Evolutionary conservation across 768 basidiomycete species (phyloP), one percentile per base, ranked within the genome.

Genomic region (Serendipita vermifera): DNA sequence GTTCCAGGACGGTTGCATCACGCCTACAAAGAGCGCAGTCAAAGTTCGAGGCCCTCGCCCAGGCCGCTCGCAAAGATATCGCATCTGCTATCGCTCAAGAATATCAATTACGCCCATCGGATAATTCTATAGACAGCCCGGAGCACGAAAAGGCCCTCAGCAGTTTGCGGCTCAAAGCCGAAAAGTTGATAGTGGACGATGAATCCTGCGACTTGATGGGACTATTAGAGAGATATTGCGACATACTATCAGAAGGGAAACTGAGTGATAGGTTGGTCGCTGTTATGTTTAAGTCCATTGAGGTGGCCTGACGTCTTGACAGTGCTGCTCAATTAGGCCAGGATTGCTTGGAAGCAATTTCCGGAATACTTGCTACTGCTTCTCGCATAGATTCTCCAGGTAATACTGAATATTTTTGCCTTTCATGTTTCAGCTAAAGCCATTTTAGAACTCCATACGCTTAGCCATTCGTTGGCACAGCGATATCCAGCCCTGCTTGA

Each of bases 321-420:
- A 51, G 46, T 20, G 32, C 29, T 15, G 46, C 26, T 29, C 20
- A 31, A 26, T 26, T 51, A 26, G 20, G 15, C 7, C 24, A 26
- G 29, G 46, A 51, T 7, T 9, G 27, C 17, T 20, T 51, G 15
- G 46, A 51, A n/a, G 46, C 46, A 22, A 51, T 51, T 15, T 20
- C n/a, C 32, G 46, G 46, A 15, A 51, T 51, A 5, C 46, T 51
- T 7, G 46, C 46, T n/a, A 51, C 46, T 7, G 26, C 46, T 22
- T 51, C 46, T n/a, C 9, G 46, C 26, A 51, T 51, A 51, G 46
- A 51, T 51, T 51, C 46, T 7, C 24, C 46, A n/a, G 46, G 46
- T 51, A 51, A 5, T n/a, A n/a, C n/a, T n/a, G n/a, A n/a, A n/a
- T n/a, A n/a, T n/a, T n/a, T n/a, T n/a, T n/a, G n/a, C n/a, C n/a